phyloP scores from a whole-genome alignment of 345 rosid genomes.

The Hypericum perforatum region DNA sequence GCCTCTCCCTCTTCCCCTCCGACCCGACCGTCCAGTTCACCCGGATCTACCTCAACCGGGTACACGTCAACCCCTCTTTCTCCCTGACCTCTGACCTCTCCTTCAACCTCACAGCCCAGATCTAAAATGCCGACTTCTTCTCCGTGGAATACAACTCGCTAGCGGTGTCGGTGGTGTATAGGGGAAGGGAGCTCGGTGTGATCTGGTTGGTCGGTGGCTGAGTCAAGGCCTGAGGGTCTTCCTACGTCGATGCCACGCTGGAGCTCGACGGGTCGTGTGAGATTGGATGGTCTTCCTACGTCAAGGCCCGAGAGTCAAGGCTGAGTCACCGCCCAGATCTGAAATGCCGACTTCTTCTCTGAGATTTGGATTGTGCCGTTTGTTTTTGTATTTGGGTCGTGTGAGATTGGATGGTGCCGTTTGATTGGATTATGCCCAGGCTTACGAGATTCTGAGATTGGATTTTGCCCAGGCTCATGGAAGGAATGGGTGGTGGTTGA shows the following conservation, averaged over 20 bases:
- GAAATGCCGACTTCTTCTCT: too few species aligned
- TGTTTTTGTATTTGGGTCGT: too few species aligned
- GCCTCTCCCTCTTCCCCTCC: slow-evolving; percentile 50
- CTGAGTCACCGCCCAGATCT: too few species aligned
- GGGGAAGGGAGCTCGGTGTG: slow-evolving; percentile 67
- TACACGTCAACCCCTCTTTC: slow-evolving; percentile 37
- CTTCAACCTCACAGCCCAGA: slow-evolving; percentile 48
- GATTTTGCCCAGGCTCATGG: too few species aligned
- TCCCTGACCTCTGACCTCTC: slow-evolving; percentile 53
- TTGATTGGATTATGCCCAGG: too few species aligned
- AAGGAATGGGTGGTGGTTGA: too few species aligned
- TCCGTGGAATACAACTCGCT: slow-evolving; percentile 54
- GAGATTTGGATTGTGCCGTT: too few species aligned
- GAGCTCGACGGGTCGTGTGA: slow-evolving; percentile 66
- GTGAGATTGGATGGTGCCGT: too few species aligned
- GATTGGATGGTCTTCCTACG: too few species aligned
- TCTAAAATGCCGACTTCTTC: slow-evolving; percentile 55
- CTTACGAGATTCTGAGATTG: too few species aligned
- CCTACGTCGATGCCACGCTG: slow-evolving; percentile 64
- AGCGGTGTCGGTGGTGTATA: slow-evolving; percentile 54
- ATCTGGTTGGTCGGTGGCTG: slow-evolving; percentile 45
- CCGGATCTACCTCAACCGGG: slow-evolving; percentile 49
- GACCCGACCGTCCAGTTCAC: slow-evolving; percentile 44
- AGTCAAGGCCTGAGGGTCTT: slow-evolving; percentile 51
- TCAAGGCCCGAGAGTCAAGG: too few species aligned